Evolutionary conservation across 2,329 filamentous ascomycete species (phyloP).

Genomic region (Pyrenophora seminiperda): DNA sequence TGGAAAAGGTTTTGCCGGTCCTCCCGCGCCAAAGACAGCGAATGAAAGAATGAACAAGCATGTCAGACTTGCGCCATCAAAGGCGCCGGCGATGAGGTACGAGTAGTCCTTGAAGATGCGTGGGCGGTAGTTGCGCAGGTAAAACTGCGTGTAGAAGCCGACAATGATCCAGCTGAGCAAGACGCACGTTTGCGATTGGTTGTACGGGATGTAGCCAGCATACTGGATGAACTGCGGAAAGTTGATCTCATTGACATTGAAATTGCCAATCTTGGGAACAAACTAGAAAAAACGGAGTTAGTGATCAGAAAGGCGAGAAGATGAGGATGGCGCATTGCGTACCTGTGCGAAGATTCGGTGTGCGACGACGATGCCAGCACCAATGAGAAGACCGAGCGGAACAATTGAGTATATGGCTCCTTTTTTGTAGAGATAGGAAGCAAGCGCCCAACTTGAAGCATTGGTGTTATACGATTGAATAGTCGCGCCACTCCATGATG

Average conservation of each 20-base stretch:
- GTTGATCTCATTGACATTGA: conserved; percentile 19
- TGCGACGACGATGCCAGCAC: conserved; percentile 14
- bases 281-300: conserved; percentile 6
- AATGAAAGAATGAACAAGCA: conserved; percentile 23
- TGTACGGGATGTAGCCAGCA: conserved; percentile 21
- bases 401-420: conserved; percentile 19
- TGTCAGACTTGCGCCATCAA: conserved; percentile 20
- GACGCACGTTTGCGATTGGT: conserved; percentile 20
- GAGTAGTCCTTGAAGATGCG: conserved; percentile 26
- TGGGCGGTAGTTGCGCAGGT: conserved; percentile 22
- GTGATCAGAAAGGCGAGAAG: neutral
- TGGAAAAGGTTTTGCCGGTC: conserved; percentile 15
- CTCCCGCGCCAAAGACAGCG: conserved; percentile 21
- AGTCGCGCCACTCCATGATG: conserved; percentile 19
- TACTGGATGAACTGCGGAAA: conserved; percentile 23
- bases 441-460: conserved; percentile 22
- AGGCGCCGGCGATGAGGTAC: conserved; percentile 21
- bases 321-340: neutral
- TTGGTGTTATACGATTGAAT: conserved; percentile 26
- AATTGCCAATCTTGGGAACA: conserved; percentile 19
- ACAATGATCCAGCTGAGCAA: conserved; percentile 21
- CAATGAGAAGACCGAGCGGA: conserved; percentile 18
- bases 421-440: conserved; percentile 21
- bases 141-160: conserved; percentile 22
- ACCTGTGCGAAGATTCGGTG: conserved; percentile 13